A percentile compares a stretch with the other conserved stretches of the same genome.
Conservation (phyloP, 176 grass and related monocot species). For the Zea mays region Zm-B73-REFERENCE-NAM-5.0 NC_050105.1:99462501-99463000, state of each 20-base stretch:
- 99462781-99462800: constrained; percentile 23
- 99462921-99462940: neutral
- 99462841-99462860: constrained; percentile 8
- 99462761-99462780: constrained; percentile 27
- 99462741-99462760: neutral
- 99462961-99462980: constrained; percentile 14
- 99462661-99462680: neutral
- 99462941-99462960: neutral
- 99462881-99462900: constrained; percentile 29
- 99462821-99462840: neutral
- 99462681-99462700: neutral
- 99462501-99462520: neutral
- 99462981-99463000: neutral
- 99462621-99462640: constrained; percentile 38
- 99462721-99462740: constrained; percentile 18
- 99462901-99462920: constrained; percentile 1
- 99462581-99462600: neutral
- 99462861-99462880: neutral
- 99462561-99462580: constrained; percentile 20
- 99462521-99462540: constrained; percentile 1
- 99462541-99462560: neutral
- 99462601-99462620: neutral
- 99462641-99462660: neutral
- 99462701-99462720: constrained; percentile 19
- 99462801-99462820: too few relatives aligned